phyloP scores from a whole-genome alignment of 2,329 filamentous ascomycete genomes.

The Venturia pyrina region DNA sequence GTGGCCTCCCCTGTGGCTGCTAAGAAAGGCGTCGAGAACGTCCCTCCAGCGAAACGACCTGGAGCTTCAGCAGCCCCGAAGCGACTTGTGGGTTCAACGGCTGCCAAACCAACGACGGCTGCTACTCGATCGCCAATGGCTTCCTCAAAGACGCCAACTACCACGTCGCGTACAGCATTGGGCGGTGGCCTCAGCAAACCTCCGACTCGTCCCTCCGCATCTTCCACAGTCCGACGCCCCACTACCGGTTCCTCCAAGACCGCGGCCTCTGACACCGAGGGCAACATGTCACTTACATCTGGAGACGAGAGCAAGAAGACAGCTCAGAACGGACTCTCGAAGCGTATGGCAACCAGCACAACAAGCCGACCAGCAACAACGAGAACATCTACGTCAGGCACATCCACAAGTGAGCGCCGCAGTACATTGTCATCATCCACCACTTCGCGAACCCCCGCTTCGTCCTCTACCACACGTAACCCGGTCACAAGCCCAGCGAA shows the following conservation, averaged over 20 bases:
- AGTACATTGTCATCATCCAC: conserved; percentile 6
- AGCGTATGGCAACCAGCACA: conserved; percentile 7
- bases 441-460: neutral
- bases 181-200: conserved; percentile 10
- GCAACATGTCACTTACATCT: conserved; percentile 9
- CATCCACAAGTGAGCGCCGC: conserved; percentile 3
- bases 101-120: neutral
- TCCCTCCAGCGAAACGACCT: neutral
- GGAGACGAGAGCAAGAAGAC: conserved; percentile 11
- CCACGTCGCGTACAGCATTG: conserved; percentile 5
- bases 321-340: conserved; percentile 8
- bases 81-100: neutral
- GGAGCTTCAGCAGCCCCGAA: neutral
- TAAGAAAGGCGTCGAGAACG: neutral
- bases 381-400: neutral
- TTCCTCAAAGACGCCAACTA: neutral
- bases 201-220: conserved; percentile 9
- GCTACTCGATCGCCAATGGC: neutral
- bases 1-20: neutral
- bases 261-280: conserved; percentile 3
- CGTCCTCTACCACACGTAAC: neutral
- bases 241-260: conserved; percentile 5
- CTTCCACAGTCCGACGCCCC: neutral
- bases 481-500: conserved; percentile 7
- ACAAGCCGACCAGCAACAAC: conserved; percentile 3